Conservation (phyloP, 1,139 yeast species). For the Candida sp. region DNA sequence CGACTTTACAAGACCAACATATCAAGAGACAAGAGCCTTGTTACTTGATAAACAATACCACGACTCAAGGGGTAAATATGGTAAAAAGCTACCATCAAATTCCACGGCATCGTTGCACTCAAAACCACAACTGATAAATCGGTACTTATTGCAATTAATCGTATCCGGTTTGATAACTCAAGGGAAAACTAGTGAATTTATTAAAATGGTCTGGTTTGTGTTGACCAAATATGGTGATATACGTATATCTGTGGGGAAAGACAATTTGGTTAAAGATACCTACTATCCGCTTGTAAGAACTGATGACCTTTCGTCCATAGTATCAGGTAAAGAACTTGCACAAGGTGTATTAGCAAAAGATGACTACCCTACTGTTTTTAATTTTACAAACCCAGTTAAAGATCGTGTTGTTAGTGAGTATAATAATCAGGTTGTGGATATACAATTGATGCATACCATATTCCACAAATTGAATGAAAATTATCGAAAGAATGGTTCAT, state of each 20-base stretch:
- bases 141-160: slow-evolving; percentile 26
- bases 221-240: slow-evolving; percentile 36
- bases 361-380: background rate
- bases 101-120: background rate
- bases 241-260: background rate
- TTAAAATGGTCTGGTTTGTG: slow-evolving; percentile 26
- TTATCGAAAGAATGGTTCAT: slow-evolving; percentile 15
- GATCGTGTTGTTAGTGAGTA: background rate
- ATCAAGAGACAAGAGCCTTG: slow-evolving; percentile 15
- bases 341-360: background rate
- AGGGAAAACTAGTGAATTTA: slow-evolving; percentile 30
- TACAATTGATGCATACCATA: slow-evolving; percentile 4
- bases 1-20: slow-evolving; percentile 25
- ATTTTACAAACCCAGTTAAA: background rate
- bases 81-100: slow-evolving; percentile 13
- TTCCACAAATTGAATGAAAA: slow-evolving; percentile 30
- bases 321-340: background rate
- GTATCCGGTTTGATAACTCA: slow-evolving; percentile 31
- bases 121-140: slow-evolving; percentile 17
- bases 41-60: slow-evolving; percentile 13
- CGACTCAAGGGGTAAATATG: slow-evolving; percentile 20
- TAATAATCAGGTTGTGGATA: slow-evolving; percentile 16
- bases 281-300: background rate
- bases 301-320: background rate
- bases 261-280: background rate